Evolutionary conservation across 768 basidiomycete genomes (phyloP).

Genomic region (Kwoniella dendrophila): DNA sequence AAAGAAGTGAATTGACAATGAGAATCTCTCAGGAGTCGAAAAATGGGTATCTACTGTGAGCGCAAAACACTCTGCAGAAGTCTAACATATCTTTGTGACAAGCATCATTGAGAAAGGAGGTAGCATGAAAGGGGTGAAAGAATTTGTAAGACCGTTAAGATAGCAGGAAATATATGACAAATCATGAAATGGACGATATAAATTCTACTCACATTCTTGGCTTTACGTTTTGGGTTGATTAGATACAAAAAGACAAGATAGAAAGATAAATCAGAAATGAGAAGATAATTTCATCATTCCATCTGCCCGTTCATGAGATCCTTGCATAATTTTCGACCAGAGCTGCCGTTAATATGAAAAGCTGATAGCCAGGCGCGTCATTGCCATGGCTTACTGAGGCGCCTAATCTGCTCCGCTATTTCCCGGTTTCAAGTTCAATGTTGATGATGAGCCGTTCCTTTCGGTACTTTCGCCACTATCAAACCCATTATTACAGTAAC

Average conservation of each 20-base stretch:
- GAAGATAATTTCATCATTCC: no score
- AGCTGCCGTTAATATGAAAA: no score
- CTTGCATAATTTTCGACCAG: no score
- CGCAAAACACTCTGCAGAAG: slow-evolving; percentile 35
- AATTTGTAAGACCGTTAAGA: neutral
- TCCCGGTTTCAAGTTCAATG: slow-evolving; percentile 3
- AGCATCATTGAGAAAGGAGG: slow-evolving; percentile 30
- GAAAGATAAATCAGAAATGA: no score
- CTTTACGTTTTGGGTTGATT: no score
- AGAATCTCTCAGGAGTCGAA: slow-evolving; percentile 32
- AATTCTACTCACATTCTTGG: no score
- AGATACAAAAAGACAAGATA: no score
- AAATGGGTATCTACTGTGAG: slow-evolving; percentile 27
- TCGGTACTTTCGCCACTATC: neutral
- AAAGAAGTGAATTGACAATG: neutral
- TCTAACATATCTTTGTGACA: slow-evolving; percentile 52
- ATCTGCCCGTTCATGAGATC: no score
- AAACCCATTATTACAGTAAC: neutral
- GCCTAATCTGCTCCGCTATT: neutral
- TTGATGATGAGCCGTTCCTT: neutral
- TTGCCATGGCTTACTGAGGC: neutral
- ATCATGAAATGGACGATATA: no score
- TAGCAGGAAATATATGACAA: no score
- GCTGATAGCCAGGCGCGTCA: no score
- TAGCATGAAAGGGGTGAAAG: neutral